Conservation (phyloP, 2,329 filamentous ascomycete species). For the Drechslera avenae region DNA sequence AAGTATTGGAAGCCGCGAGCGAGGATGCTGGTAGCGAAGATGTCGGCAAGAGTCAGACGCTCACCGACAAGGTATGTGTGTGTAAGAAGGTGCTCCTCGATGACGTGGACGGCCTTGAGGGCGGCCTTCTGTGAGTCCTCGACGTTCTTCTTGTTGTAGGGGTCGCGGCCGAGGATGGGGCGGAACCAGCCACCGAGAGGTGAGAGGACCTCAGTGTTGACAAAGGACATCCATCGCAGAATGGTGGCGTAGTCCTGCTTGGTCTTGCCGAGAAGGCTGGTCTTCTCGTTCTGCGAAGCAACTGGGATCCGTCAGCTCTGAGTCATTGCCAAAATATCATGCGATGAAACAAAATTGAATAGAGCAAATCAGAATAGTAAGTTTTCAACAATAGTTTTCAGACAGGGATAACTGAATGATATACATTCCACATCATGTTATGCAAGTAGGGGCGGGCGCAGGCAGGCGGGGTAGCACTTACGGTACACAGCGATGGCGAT, state of each 20-base stretch:
- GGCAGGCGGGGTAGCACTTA: constrained; percentile 62
- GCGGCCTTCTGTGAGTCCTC: constrained; percentile 77
- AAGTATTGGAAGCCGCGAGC: constrained; percentile 90
- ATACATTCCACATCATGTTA: constrained; percentile 70
- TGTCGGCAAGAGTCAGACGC: constrained; percentile 93
- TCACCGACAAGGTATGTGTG: constrained; percentile 98
- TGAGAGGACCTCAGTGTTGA: constrained; percentile 84
- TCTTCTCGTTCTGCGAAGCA: constrained; percentile 99
- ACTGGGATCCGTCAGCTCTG: constrained; percentile 61
- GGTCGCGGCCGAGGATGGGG: constrained; percentile 77
- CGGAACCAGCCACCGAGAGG: constrained; percentile 79
- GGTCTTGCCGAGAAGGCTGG: constrained; percentile 97
- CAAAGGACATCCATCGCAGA: constrained; percentile 96
- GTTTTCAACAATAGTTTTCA: constrained; percentile 91
- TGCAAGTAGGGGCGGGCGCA: constrained; percentile 17
- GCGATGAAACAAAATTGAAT: constrained; percentile 43
- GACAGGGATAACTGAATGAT: constrained; percentile 76
- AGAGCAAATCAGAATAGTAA: constrained; percentile 81
- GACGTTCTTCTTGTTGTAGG: constrained; percentile 98
- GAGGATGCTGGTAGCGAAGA: constrained; percentile 80
- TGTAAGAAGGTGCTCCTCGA: constrained; percentile 86
- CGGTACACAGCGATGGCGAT: constrained; percentile 97
- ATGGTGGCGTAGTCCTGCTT: constrained; percentile 99
- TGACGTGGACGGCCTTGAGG: constrained; percentile 69
- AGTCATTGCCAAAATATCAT: constrained; percentile 32